These are phyloP conservation scores for Vitis hybrid DNA, from an alignment of 177 flowering plant genomes.

Conservation along the genomic window DNA sequence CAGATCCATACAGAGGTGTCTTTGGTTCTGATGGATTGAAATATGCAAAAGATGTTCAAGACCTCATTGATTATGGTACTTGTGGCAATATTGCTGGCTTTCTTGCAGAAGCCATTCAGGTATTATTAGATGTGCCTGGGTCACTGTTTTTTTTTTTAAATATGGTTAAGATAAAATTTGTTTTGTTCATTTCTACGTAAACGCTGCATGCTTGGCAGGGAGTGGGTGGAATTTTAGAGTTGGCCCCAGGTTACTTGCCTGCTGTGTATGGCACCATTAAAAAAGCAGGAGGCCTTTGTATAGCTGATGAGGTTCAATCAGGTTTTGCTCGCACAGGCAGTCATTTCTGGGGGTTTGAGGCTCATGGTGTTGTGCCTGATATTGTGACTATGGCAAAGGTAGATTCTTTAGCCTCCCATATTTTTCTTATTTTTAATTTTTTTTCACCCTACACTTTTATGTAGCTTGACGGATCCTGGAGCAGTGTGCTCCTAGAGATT, in stretches of 20 bases:
- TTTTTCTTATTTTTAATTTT: background rate
- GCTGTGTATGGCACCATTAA: constrained; percentile 58
- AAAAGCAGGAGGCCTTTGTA: constrained; percentile 90
- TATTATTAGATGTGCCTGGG: constrained; percentile 5
- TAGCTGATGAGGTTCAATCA: constrained; percentile 92
- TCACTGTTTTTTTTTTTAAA: too few relatives aligned
- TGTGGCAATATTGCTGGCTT: constrained; percentile 82
- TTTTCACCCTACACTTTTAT: background rate
- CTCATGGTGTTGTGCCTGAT: constrained; percentile 96
- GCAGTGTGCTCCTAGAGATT: too few relatives aligned
- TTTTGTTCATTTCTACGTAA: too few relatives aligned
- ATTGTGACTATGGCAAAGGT: constrained; percentile 99
- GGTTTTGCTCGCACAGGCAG: constrained; percentile 95
- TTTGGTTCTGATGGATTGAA: constrained; percentile 85
- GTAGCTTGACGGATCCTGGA: too few relatives aligned
- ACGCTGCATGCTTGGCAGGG: constrained; percentile 44
- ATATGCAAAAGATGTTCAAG: constrained; percentile 89
- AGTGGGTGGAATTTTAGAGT: constrained; percentile 84
- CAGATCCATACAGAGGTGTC: constrained; percentile 89
- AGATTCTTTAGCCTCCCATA: too few relatives aligned
- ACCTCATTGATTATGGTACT: constrained; percentile 75
- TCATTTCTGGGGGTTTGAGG: constrained; percentile 95
- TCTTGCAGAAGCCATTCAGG: constrained; percentile 92
- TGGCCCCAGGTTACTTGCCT: constrained; percentile 92
- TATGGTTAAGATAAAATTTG: too few relatives aligned